Percentiles rank a stretch among this genome's conserved stretches.
Conservation (phyloP, 164 flowering plant species). For the Vitis riparia region DNA sequence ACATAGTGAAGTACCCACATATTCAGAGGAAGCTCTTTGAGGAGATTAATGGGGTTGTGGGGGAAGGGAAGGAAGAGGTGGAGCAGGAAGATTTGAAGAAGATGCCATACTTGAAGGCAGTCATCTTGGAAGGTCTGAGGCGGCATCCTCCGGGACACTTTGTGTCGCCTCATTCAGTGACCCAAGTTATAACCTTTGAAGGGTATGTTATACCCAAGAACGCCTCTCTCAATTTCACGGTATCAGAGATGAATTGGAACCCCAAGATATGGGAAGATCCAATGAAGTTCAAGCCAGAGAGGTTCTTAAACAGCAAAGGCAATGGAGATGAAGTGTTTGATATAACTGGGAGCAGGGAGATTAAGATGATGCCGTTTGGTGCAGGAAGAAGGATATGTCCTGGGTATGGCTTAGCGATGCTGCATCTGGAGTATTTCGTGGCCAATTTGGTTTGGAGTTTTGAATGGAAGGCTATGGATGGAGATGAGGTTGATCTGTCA, state of each 20-base stretch:
- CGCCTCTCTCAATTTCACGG: slow-evolving; percentile 21
- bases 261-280: slow-evolving; percentile 20
- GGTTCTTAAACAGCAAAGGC: slow-evolving; percentile 11
- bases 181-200: slow-evolving; percentile 8
- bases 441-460: slow-evolving; percentile 15
- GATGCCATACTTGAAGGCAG: too few species aligned
- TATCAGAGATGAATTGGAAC: slow-evolving; percentile 25
- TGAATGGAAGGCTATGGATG: too few species aligned
- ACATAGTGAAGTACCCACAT: slow-evolving; percentile 17
- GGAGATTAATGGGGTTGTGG: slow-evolving; percentile 11
- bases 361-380: too few species aligned
- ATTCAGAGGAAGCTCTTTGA: slow-evolving; percentile 12
- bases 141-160: too few species aligned
- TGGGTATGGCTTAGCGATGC: slow-evolving; percentile 20
- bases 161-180: not conserved
- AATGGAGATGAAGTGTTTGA: too few species aligned
- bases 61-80: too few species aligned
- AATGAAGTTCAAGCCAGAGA: slow-evolving; percentile 24
- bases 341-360: too few species aligned
- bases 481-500: too few species aligned
- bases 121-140: too few species aligned
- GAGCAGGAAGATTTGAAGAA: too few species aligned
- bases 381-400: slow-evolving; percentile 38
- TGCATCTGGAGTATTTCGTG: slow-evolving; percentile 31
- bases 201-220: slow-evolving; percentile 20